Base-by-base conservation (phyloP, 352 stramenopile species). In the Thalassiosira mediterranea region DNA sequence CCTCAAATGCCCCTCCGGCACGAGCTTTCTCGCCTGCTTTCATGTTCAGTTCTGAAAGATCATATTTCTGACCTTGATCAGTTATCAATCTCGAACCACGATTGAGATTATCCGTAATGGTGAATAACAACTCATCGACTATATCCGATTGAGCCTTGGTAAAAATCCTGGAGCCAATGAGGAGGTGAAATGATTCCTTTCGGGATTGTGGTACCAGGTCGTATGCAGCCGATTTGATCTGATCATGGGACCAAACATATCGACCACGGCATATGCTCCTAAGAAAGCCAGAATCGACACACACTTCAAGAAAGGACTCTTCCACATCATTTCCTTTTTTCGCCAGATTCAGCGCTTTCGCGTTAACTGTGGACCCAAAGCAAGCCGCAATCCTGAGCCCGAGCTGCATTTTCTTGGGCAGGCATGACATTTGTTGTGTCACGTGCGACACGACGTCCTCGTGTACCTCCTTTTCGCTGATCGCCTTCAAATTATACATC, bases 371-470 rank as follows among this genome's bases (percentile, higher is more conserved):
- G 57, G 7, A 31, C 19, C 58, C 42, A 38, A 71, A 32, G 49
- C 62, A 72, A n/a, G 62, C 21, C 17, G 62, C 49, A 7, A 72
- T 17, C 32, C 51, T 53, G 10, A 72, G 49, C 21, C 15, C 62
- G 17, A 63, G 17, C 11, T 42, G 49, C 29, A 47, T 15, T 44
- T 61, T n/a, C 5, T 32, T 51, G 1, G 19, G 7, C 13, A 72
- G 25, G 13, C 8, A 15, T 1, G 17, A 15, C 51, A 72, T 72
- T 32, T 38, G 23, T 17, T 37, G 19, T 7, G 31, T 65, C 40
- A 73, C 13, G 42, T 65, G 32, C n/a, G 28, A 25, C 15, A 72
- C 63, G 46, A 72, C 63, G 21, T 72, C 53, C 32, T 48, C 38
- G 5, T 62, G 42, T 10, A 72, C 44, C 47, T 70, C 62, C 49